Evolutionary conservation across 345 rosid species (phyloP).

Genomic region (Lumnitzera littorea): DNA sequence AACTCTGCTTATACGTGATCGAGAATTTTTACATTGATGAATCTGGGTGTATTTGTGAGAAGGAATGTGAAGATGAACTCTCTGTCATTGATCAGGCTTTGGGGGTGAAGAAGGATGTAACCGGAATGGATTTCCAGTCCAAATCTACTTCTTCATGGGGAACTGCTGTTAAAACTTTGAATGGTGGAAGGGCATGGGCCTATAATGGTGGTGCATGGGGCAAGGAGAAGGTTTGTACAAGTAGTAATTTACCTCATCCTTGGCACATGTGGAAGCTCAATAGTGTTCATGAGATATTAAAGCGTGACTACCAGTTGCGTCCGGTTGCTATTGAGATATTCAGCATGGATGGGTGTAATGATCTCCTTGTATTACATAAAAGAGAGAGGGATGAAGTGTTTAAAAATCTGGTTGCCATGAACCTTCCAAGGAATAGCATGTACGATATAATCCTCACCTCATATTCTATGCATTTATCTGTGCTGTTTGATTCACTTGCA

Average conservation of each 20-base stretch:
- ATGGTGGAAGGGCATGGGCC: conserved; percentile 99
- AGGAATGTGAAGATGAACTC: conserved; percentile 92
- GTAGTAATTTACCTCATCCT: conserved; percentile 82
- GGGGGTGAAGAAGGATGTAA: conserved; percentile 91
- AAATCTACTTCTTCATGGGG: conserved; percentile 78
- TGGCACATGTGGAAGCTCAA: conserved; percentile 99
- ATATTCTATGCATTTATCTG: not conserved
- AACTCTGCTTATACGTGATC: conserved; percentile 77
- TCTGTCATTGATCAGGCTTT: conserved; percentile 98
- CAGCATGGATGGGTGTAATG: conserved; percentile 99
- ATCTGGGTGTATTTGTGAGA: conserved; percentile 86
- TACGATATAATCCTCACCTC: conserved; percentile 21
- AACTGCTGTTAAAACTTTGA: conserved; percentile 47
- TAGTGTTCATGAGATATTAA: conserved; percentile 89
- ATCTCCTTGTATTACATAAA: conserved; percentile 94
- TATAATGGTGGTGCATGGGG: conserved; percentile 99
- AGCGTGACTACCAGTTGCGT: conserved; percentile 98
- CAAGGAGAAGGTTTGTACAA: conserved; percentile 71
- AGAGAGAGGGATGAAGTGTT: conserved; percentile 99
- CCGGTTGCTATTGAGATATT: conserved; percentile 98
- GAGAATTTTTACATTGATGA: conserved; percentile 88
- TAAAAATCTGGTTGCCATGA: conserved; percentile 89
- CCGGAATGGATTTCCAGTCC: conserved; percentile 73
- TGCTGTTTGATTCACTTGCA: not conserved
- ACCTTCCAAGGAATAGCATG: conserved; percentile 96